Evolutionary conservation across 2,329 filamentous ascomycete genomes (phyloP).

Genomic region (Fusarium proliferatum): DNA sequence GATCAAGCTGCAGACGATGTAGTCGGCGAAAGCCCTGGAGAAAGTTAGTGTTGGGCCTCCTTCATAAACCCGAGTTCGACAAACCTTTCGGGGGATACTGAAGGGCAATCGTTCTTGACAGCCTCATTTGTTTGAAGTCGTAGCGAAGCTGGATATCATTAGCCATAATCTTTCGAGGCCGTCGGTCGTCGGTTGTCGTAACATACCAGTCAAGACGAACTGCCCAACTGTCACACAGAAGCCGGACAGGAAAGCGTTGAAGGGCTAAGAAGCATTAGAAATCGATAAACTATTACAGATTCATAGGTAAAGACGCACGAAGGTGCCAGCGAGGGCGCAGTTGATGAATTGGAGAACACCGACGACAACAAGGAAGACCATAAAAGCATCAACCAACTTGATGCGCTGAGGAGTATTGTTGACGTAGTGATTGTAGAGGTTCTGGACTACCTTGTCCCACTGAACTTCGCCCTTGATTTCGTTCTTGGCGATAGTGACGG

Average conservation of each 20-base stretch:
- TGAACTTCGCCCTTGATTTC: constrained; percentile 44
- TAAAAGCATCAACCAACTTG: constrained; percentile 91
- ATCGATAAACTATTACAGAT: not conserved
- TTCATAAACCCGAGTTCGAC: not conserved
- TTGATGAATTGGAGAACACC: constrained; percentile 94
- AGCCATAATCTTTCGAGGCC: constrained; percentile 2
- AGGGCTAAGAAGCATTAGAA: constrained; percentile 72
- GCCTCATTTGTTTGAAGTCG: constrained; percentile 91
- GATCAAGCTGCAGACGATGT: constrained; percentile 91
- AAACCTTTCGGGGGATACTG: constrained; percentile 82
- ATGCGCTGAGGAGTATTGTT: constrained; percentile 87
- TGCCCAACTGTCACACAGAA: constrained; percentile 96
- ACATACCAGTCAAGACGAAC: constrained; percentile 90
- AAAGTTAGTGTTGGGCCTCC: constrained; percentile 27
- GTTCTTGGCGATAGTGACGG: constrained; percentile 38
- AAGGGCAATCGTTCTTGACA: constrained; percentile 81
- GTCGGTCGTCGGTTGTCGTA: not conserved
- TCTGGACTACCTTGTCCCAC: constrained; percentile 71
- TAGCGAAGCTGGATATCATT: constrained; percentile 66
- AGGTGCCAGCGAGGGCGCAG: constrained; percentile 92
- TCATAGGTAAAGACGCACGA: constrained; percentile 69
- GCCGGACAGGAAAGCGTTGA: constrained; percentile 97
- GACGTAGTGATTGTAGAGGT: constrained; percentile 82
- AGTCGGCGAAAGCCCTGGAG: constrained; percentile 91
- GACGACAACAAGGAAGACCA: constrained; percentile 86